Base-by-base conservation (phyloP, 345 rosid species). In the Camelina neglecta region DNA sequence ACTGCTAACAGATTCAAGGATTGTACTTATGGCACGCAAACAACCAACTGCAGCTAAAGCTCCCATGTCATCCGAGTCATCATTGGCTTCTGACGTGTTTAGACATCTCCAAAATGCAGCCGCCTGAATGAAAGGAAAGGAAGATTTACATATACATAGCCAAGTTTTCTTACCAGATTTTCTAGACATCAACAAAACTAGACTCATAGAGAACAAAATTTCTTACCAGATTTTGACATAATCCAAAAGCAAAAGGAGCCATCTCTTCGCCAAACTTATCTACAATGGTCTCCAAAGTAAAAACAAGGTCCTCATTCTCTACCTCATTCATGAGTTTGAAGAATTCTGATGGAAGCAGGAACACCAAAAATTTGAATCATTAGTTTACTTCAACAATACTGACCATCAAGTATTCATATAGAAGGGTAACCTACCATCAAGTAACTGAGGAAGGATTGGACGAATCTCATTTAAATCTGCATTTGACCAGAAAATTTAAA, bases 221-320 rank as follows among this genome's bases (percentile, higher is more conserved):
- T n/a, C 79, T 78, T 89, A 93, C 98, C 92, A 93, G 82, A 82
- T 93, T 93, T 81, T 89, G 95, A 86, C 98, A 93, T 79, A 93
- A 84, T 48, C 97, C 98, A 70, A 93, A 80, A 72, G 98, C 97
- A 85, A 82, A 93, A 20, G 97, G 98, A 64, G 95, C 93, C 98
- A 93, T 93, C 85, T 93, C 98, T 81, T 93, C 98, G 2, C 98
- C 98, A 83, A 93, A 93, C 80, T 89, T 93, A 84, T 93, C 96
- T 24, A 93, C 98, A 70, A 93, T 86, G 68, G 95, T 90, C 81
- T 93, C 98, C 84, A 93, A 69, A 38, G 98, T 93, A 74, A 88
- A 93, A 42, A 93, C 98, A 65, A 93, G 86, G 79, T 93, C 98
- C 83, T 93, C 98, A 82, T 93, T 93, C 82, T 90, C 98, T 24